Evolutionary conservation across 306 rosid species (phyloP).

Genomic region (Quercus suber): DNA sequence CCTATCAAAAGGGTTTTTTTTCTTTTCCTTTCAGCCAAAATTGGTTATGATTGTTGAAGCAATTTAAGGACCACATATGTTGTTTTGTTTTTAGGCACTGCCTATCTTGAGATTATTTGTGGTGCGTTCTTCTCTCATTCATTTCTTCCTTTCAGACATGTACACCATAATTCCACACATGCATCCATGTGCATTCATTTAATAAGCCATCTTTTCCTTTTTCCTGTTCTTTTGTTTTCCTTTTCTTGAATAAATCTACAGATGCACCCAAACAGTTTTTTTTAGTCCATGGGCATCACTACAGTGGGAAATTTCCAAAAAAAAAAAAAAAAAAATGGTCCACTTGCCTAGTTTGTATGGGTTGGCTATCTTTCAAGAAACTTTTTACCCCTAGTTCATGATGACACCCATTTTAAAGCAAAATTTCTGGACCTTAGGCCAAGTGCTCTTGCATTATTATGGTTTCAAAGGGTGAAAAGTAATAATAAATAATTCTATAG

Average conservation of each 20-base stretch:
- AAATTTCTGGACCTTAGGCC: not conserved
- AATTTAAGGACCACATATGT: constrained; percentile 34
- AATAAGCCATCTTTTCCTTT: constrained; percentile 30
- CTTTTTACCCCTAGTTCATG: not conserved
- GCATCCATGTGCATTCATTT: constrained; percentile 74
- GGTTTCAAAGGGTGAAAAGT: not conserved
- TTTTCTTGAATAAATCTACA: constrained; percentile 1
- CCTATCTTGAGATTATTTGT: constrained; percentile 26
- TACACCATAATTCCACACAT: constrained; percentile 43
- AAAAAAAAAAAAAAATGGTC: not conserved
- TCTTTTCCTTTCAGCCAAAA: constrained; percentile 8
- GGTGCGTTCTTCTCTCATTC: constrained; percentile 17
- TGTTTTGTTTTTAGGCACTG: not conserved
- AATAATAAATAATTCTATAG: too few relatives aligned
- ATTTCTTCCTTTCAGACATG: constrained; percentile 28
- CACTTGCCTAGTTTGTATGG: constrained; percentile 1
- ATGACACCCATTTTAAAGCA: not conserved
- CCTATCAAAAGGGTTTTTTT: constrained; percentile 18
- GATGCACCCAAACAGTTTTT: not conserved
- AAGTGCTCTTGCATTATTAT: constrained; percentile 16
- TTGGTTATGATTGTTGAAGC: constrained; percentile 21
- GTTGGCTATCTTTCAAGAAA: not conserved
- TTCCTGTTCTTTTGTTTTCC: not conserved
- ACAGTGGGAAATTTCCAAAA: not conserved
- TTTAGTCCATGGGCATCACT: not conserved